Percentiles rank a stretch among this genome's conserved stretches.
Evolutionary conservation across 164 flowering plant species (phyloP).

Genomic region (Nymphaea thermarum): DNA sequence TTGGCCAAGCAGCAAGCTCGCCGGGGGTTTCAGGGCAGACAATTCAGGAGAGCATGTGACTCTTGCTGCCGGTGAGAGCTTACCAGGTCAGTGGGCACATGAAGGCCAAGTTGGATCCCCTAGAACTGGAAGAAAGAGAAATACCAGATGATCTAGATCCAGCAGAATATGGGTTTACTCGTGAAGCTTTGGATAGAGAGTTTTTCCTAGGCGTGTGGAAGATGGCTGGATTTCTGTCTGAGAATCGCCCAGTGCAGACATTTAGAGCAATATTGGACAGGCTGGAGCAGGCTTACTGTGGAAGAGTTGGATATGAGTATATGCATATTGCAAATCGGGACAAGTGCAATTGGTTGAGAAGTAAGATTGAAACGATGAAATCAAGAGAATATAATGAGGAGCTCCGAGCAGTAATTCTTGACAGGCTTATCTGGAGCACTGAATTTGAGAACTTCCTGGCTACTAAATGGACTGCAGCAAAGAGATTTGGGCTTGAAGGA

Average conservation of each 20-base stretch:
- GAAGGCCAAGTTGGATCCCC: conserved; percentile 89
- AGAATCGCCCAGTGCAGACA: conserved; percentile 92
- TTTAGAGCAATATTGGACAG: conserved; percentile 72
- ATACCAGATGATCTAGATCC: conserved; percentile 79
- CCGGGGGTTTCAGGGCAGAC: conserved; percentile 94
- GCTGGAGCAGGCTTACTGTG: conserved; percentile 92
- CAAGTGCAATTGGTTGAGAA: conserved; percentile 92
- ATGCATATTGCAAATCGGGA: conserved; percentile 94
- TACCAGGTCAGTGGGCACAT: conserved; percentile 95
- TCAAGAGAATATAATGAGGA: conserved; percentile 51
- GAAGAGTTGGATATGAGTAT: conserved; percentile 83
- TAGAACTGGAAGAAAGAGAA: conserved; percentile 51
- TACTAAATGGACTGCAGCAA: conserved; percentile 77
- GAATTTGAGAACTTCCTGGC: conserved; percentile 87
- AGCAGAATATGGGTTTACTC: conserved; percentile 69
- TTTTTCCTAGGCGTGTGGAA: conserved; percentile 92
- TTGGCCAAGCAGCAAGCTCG: conserved; percentile 73
- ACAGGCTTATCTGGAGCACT: conserved; percentile 94
- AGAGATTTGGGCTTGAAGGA: conserved; percentile 86
- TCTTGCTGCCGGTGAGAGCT: conserved; percentile 82
- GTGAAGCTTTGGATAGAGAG: conserved; percentile 89
- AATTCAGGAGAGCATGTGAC: conserved; percentile 92
- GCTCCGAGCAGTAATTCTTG: conserved; percentile 79
- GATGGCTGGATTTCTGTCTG: conserved; percentile 90
- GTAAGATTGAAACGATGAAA: conserved; percentile 83